These are phyloP conservation scores for Penicillium longicatenatum DNA, from an alignment of 495 filamentous ascomycete genomes.

Conservation along the genomic window DNA sequence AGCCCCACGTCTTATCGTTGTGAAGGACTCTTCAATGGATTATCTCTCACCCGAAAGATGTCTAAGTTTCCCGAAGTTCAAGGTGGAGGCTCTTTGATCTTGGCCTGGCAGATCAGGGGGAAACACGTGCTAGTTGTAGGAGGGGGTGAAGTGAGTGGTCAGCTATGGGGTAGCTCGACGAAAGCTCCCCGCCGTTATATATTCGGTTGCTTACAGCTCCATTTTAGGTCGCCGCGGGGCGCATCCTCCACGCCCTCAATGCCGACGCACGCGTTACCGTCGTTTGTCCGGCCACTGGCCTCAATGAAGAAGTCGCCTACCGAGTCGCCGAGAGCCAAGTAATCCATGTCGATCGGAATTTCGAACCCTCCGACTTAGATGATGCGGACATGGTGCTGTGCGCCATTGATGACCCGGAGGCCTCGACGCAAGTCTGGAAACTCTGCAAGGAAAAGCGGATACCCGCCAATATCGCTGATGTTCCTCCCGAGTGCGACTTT, in stretches of 20 bases:
- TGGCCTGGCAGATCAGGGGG: constrained; percentile 90
- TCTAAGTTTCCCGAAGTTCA: constrained; percentile 75
- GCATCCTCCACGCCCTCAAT: constrained; percentile 89
- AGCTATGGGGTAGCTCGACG: background rate
- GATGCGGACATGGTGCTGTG: constrained; percentile 82
- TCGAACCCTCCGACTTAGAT: constrained; percentile 80
- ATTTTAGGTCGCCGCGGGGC: constrained; percentile 85
- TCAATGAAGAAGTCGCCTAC: constrained; percentile 85
- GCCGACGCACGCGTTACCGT: constrained; percentile 91
- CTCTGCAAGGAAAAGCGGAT: constrained; percentile 84
- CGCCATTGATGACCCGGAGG: constrained; percentile 88
- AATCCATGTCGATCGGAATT: constrained; percentile 75
- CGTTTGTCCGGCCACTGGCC: constrained; percentile 73
- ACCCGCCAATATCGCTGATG: constrained; percentile 94
- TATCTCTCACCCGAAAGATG: constrained; percentile 44
- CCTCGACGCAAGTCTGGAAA: constrained; percentile 85
- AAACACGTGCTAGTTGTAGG: constrained; percentile 86
- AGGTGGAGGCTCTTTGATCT: constrained; percentile 86
- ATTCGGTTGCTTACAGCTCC: constrained; percentile 14
- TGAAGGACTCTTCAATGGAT: constrained; percentile 1
- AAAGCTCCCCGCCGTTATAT: constrained; percentile 3
- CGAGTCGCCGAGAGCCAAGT: constrained; percentile 75
- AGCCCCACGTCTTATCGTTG: constrained; percentile 18
- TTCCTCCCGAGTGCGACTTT: constrained; percentile 95
- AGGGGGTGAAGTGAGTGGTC: constrained; percentile 76